Percentiles rank a stretch among this genome's conserved stretches.
These are phyloP conservation scores for Calonectria hawksworthii DNA, from an alignment of 2,329 filamentous ascomycete species.

Conservation along the genomic window DNA sequence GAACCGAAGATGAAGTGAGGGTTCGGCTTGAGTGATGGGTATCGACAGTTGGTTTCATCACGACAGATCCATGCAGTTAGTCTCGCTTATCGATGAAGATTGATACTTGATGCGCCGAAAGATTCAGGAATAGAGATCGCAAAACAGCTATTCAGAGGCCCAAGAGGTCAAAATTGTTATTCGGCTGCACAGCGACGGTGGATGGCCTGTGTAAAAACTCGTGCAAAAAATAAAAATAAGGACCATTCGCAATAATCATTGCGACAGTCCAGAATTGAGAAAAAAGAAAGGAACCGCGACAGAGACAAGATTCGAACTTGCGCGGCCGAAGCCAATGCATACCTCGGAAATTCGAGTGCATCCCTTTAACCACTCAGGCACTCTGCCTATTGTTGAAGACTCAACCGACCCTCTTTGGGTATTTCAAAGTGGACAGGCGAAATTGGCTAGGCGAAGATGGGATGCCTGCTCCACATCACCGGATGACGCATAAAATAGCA, in stretches of 20 bases:
- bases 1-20: not conserved
- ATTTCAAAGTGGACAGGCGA: not conserved
- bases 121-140: not conserved
- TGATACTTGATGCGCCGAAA: not conserved
- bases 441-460: not conserved
- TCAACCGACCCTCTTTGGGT: not conserved
- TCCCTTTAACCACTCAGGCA: not conserved
- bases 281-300: not conserved
- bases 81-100: not conserved
- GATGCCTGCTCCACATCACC: not conserved
- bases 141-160: not conserved
- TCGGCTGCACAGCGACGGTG: not conserved
- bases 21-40: not conserved
- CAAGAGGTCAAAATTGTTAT: rapidly evolving
- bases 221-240: not conserved
- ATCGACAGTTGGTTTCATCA: not conserved
- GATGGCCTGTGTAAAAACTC: no score
- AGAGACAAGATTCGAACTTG: not conserved
- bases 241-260: not conserved
- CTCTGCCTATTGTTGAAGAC: not conserved
- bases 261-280: not conserved
- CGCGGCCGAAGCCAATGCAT: not conserved
- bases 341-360: not conserved
- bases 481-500: not conserved
- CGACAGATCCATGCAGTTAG: not conserved